Evolutionary conservation across 163 green algal genomes (phyloP), one percentile per base, ranked within the genome.

Genomic region (Prototheca wickerhamii): DNA sequence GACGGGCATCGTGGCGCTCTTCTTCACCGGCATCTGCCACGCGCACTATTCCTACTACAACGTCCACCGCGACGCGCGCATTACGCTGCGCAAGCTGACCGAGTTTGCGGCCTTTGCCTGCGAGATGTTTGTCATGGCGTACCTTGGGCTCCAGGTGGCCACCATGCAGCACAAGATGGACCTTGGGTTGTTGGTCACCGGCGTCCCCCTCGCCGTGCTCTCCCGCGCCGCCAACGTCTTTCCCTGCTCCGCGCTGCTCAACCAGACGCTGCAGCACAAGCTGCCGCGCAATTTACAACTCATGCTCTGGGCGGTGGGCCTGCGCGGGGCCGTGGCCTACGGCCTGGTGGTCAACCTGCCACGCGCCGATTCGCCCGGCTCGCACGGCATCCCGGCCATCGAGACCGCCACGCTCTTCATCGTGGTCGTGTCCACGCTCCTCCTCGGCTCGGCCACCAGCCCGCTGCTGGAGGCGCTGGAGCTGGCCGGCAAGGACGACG

Each of bases 51-150:
- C 65, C 3, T 82, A 78, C 50, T 84, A 91, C 75, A 81, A 76
- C 46, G 64, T 84, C 0, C 69, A 56, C n/a, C 34, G 63, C 4
- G 75, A 79, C 25, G 69, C 74, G 20, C 65, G 68, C 46, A 69
- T 84, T 52, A 82, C 74, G 42, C 71, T 84, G 50, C 68, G 71
- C 57, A 62, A 70, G 35, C 69, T 82, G 26, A 83, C 88, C 58
- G 79, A 91, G 60, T 75, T 84, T 43, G 65, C 76, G 10, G 76
- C 85, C 25, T 91, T 88, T 63, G 37, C 90, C 32, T 81, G 63
- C 23, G 85, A 92, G 68, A 84, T 76, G 54, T 91, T 91, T 68
- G 79, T 92, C 31, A 93, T 93, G 69, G 77, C 77, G 15, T 92
- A 91, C 75, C 72, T 92, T 28, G 85, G 85, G 28, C 70, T 91